Evolutionary conservation across 345 rosid species (phyloP).

Genomic region (Linum lewisii): DNA sequence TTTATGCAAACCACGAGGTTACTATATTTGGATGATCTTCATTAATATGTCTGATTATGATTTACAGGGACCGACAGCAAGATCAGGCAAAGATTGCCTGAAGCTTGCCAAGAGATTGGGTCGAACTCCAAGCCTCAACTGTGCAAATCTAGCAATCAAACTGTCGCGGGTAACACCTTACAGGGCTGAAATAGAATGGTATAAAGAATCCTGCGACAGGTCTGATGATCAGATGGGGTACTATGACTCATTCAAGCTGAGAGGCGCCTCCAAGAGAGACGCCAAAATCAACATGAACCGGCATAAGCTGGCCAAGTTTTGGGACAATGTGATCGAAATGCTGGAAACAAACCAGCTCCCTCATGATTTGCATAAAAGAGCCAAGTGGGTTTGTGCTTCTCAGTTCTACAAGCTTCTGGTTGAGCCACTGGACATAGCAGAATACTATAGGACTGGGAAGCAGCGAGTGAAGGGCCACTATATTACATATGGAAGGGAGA

Average conservation of each 20-base stretch:
- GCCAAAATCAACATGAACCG: conserved; percentile 50
- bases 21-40: too few species aligned
- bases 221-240: conserved; percentile 46
- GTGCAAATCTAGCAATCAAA: conserved; percentile 39
- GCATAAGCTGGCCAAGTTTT: conserved; percentile 47
- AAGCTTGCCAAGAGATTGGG: conserved; percentile 32
- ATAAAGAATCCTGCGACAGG: conserved; percentile 39
- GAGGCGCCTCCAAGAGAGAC: conserved; percentile 36
- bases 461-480: conserved; percentile 36
- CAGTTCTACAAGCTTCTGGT: conserved; percentile 59
- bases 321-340: conserved; percentile 55
- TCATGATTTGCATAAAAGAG: conserved; percentile 39
- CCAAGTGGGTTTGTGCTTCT: conserved; percentile 58
- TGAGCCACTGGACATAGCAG: conserved; percentile 71
- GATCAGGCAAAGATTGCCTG: conserved; percentile 31
- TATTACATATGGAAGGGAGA: conserved; percentile 42
- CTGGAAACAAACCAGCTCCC: conserved; percentile 58
- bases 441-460: conserved; percentile 34
- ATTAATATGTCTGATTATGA: background rate
- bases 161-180: conserved; percentile 33
- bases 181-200: conserved; percentile 58
- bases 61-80: conserved; percentile 25
- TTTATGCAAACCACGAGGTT: too few species aligned
- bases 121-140: conserved; percentile 40
- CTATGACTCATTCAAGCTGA: conserved; percentile 61